phyloP scores from a whole-genome alignment of 2,329 filamentous ascomycete species.

The Alternaria sp. region DNA sequence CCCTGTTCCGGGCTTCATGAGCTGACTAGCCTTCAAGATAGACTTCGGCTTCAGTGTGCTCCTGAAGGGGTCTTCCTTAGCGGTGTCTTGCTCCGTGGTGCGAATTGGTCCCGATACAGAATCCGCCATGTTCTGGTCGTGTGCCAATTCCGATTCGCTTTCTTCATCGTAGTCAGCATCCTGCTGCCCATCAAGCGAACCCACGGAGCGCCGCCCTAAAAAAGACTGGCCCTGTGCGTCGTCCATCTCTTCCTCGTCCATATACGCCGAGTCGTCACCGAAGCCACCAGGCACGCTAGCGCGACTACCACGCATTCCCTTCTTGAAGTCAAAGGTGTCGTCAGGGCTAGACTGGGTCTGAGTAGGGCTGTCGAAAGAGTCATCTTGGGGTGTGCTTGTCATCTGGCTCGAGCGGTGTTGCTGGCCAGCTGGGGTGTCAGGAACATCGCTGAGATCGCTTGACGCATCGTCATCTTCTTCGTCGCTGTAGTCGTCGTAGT shows the following conservation, averaged over 20 bases:
- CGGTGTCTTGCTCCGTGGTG: slow-evolving; percentile 74
- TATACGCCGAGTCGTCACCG: slow-evolving; percentile 66
- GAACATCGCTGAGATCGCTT: slow-evolving; percentile 50
- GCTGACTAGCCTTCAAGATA: slow-evolving; percentile 56
- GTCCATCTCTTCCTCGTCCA: slow-evolving; percentile 65
- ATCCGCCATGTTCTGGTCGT: slow-evolving; percentile 78
- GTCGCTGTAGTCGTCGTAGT: slow-evolving; percentile 70
- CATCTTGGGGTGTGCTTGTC: slow-evolving; percentile 46
- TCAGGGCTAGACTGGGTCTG: slow-evolving; percentile 57
- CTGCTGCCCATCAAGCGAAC: slow-evolving; percentile 69
- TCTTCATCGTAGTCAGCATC: slow-evolving; percentile 69
- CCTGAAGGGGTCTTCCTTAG: slow-evolving; percentile 43
- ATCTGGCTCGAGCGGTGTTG: slow-evolving; percentile 44
- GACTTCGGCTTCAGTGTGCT: slow-evolving; percentile 55
- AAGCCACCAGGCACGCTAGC: slow-evolving; percentile 81
- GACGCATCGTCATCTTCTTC: slow-evolving; percentile 62
- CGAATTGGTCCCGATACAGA: slow-evolving; percentile 76
- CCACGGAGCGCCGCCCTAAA: slow-evolving; percentile 92
- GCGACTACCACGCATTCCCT: slow-evolving; percentile 57
- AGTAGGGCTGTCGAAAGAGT: slow-evolving; percentile 49
- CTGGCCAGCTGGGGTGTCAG: slow-evolving; percentile 55
- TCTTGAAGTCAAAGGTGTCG: slow-evolving; percentile 65
- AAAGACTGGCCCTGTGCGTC: slow-evolving; percentile 70
- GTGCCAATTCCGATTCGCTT: slow-evolving; percentile 76
- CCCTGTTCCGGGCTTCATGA: slow-evolving; percentile 44